Evolutionary conservation across 2,329 filamentous ascomycete genomes (phyloP), one percentile per base, ranked within the genome.

Genomic region (Microdochium bolleyi): DNA sequence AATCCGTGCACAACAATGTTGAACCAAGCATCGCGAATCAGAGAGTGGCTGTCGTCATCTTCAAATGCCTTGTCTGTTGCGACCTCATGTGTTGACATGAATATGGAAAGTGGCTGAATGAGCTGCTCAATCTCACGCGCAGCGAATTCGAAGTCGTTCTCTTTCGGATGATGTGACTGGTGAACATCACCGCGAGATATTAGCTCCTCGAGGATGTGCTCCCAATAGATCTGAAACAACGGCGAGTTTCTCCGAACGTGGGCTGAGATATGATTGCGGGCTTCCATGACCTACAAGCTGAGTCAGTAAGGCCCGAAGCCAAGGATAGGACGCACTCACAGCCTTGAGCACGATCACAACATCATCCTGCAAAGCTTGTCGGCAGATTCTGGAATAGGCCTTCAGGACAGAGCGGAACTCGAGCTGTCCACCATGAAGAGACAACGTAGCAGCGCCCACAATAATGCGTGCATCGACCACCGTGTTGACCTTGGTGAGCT

Each of bases 1-100:
- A 97, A 95, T 3, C 92, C 94, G 67, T 99, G 94, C 1, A 96
- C 88, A 22, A 92, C 89, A 56, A 97, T 90, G 63, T 99, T 99
- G 73, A 96, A 97, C 94, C 94, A 99, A 4, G 90, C 89, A 74
- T 99, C 92, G 51, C 92, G 85, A 59, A 94, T 80, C 53, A 95
- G 73, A 24, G 83, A 80, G 56, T 88, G 80, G 8, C 83, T 82
- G 54, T 92, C 84, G 51, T 92, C 87, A 51, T 87, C 81, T 52
- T 71, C 73, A 60, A 27, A 64, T 53, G 56, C 66, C 32, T 70
- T 73, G 46, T 73, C 70, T 21, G 74, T 70, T 22, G 72, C 74
- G 44, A 85, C 69, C 53, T 85, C 77, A 57, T 85, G 81, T 30
- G 73, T 75, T 9, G 89, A 86, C 67, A 95, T 87, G 51, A 99